Evolutionary conservation across 2,329 filamentous ascomycete genomes (phyloP).

Genomic region (Nothophaeocryptopus gaeumannii): DNA sequence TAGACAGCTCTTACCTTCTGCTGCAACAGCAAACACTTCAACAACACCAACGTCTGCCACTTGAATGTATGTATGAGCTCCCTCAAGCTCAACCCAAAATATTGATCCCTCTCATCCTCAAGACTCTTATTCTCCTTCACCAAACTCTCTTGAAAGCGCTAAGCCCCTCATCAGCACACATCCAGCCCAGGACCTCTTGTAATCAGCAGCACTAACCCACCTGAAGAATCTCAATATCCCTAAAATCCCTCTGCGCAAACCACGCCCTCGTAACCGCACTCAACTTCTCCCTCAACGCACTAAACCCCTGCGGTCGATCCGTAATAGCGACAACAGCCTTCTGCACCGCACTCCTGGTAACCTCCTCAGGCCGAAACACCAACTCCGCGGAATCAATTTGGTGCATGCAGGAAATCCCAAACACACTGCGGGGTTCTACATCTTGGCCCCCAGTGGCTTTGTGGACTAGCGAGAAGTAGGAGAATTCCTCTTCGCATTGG

Average conservation of each 20-base stretch:
- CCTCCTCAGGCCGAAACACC: slow-evolving; percentile 75
- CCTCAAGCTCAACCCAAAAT: slow-evolving; percentile 64
- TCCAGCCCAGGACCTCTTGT: slow-evolving; percentile 3
- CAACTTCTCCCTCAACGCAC: slow-evolving; percentile 83
- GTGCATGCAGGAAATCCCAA: slow-evolving; percentile 91
- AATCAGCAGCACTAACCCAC: slow-evolving; percentile 33
- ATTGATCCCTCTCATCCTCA: slow-evolving; percentile 76
- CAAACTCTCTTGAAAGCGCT: slow-evolving; percentile 87
- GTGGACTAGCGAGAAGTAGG: slow-evolving; percentile 80
- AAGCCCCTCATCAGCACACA: slow-evolving; percentile 28
- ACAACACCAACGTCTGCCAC: slow-evolving; percentile 86
- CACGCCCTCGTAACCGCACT: slow-evolving; percentile 89
- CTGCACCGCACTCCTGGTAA: slow-evolving; percentile 95
- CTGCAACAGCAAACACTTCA: slow-evolving; percentile 91
- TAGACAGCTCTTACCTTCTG: slow-evolving; percentile 66
- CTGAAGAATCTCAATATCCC: slow-evolving; percentile 83
- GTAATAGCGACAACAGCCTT: slow-evolving; percentile 96
- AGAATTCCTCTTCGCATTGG: slow-evolving; percentile 93
- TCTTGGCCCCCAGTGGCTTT: slow-evolving; percentile 43
- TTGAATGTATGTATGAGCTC: slow-evolving; percentile 93
- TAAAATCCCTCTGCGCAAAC: slow-evolving; percentile 95
- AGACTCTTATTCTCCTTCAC: slow-evolving; percentile 57
- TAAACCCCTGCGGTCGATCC: slow-evolving; percentile 85
- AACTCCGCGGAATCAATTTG: slow-evolving; percentile 80
- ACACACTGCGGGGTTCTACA: slow-evolving; percentile 56